Base-by-base conservation (phyloP, 2,329 filamentous ascomycete genomes). In the Calonectria pseudoturangicola region DNA sequence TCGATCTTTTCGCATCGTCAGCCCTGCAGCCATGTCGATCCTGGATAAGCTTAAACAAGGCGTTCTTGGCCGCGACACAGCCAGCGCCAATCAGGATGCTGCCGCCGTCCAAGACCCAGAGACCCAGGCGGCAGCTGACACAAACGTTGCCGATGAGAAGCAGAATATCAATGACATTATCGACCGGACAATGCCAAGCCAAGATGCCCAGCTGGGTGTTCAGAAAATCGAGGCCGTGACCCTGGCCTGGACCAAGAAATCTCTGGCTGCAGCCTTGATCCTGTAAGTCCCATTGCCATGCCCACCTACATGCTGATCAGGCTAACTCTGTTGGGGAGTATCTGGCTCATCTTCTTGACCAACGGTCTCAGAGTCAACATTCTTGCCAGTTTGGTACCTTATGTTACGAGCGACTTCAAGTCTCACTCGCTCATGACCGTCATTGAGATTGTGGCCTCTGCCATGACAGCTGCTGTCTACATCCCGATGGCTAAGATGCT, bases 401-500 rank as follows among this genome's bases (percentile, higher is more conserved):
- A 84, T 72, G 85, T 87, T 18, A 88, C 88, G n/a, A 90, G 87
- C 77, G 85, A 84, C 27, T 92, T 88, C 72, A 79, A 86, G 56
- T 81, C 84, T 7, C 90, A 92, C 77, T 90, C 89, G 9, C 83
- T 91, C 12, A 81, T 90, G 25, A 85, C 87, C 1, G 85, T 89
- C 27, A 88, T 90, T 60, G 83, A 85, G 41, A 88, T 92, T 48
- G 86, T 92, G 1, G 83, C 89, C 5, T 86, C 83, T 74, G 84
- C 88, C 68, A 89, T 92, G 78, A 82, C 86, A 76, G 92, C 90
- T 43, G 89, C 92, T 9, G 86, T 90, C 30, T 92, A 92, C 77
- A 89, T 92, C 4, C 90, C 91, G 1, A 85, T 92, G 79, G 81
- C 92, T 41, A 93, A 93, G 80, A 84, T 92, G 28, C 86, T 92